Base-by-base conservation (phyloP, 352 stramenopile species). In the Phytophthora colocasiae region DNA sequence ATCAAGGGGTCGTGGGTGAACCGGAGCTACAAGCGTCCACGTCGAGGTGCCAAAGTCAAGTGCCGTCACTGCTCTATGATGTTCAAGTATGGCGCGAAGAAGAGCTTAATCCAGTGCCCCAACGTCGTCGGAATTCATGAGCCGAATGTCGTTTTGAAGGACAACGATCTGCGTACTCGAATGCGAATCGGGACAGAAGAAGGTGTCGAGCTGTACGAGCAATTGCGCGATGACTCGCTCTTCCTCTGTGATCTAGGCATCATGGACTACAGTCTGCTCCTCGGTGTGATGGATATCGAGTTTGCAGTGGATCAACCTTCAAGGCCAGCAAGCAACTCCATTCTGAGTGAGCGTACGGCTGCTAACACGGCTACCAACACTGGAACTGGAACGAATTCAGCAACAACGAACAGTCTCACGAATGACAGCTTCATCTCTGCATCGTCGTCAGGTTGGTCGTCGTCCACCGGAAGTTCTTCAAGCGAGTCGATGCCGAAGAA, bases 1-100 rank as follows among this genome's bases (percentile, higher is more conserved):
- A 93, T 98, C 69, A 98, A 98, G 57, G 92, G 92, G 2, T 95
- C 85, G n/a, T 97, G 90, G 89, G 82, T 97, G 3, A 95, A 95
- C 38, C 86, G 88, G 24, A 95, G 84, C 57, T 93, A 93, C 71
- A 89, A 90, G 51, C 85, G 81, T 0, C 88, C 88, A 14, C 78
- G 85, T 0, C 71, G 75, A 9, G 90, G 90, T 6, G 82, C 78
- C 10, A 94, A 95, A 61, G 76, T 92, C 41, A 95, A 92, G 50
- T 96, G 87, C 32, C 83, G 88, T 9, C 87, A 96, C 49, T 96
- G 89, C 58, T 94, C 85, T 27, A 90, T 94, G 85, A 78, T 91
- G 64, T 96, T 94, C 60, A 89, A 88, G 52, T 91, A 89, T 51
- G 85, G 83, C 3, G 77, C 79, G 1, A 90, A 87, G 58, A 91